These are phyloP conservation scores for Phytopythium aichiense DNA, from an alignment of 352 stramenopile species.

Conservation along the genomic window DNA sequence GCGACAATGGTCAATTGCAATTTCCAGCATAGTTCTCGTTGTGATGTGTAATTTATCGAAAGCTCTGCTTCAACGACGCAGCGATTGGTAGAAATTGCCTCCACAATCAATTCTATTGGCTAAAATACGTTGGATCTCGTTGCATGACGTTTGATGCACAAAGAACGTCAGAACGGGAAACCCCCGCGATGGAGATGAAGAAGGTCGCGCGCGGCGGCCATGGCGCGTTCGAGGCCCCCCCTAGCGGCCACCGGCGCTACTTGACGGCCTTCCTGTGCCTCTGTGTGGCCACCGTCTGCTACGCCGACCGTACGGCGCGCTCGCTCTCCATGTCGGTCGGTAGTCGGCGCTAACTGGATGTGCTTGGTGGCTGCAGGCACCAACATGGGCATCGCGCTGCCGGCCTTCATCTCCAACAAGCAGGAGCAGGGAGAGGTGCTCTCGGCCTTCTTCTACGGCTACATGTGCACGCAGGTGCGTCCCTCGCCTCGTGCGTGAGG, in stretches of 20 bases:
- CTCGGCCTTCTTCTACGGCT: constrained; percentile 86
- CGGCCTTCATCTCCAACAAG: constrained; percentile 70
- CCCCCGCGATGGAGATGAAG: background rate
- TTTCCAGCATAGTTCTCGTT: background rate
- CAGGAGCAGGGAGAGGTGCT: constrained; percentile 77
- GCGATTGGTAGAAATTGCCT: background rate
- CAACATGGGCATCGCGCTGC: constrained; percentile 85
- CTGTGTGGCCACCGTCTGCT: constrained; percentile 79
- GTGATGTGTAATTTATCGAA: background rate
- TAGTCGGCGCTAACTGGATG: too few relatives aligned
- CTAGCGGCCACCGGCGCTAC: constrained; percentile 49
- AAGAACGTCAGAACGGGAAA: background rate
- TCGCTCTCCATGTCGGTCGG: too few relatives aligned
- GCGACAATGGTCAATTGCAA: background rate
- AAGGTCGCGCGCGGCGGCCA: background rate
- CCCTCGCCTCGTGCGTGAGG: background rate
- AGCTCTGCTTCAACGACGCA: background rate
- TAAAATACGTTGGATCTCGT: too few relatives aligned
- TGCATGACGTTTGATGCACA: background rate
- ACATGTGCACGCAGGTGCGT: constrained; percentile 78
- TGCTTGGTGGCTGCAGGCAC: constrained; percentile 31
- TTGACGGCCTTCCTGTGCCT: constrained; percentile 70
- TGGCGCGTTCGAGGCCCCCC: constrained; percentile 9
- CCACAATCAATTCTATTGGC: background rate
- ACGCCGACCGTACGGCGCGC: constrained; percentile 62